These are phyloP conservation scores for Parascedosporium putredinis DNA, from an alignment of 2,329 filamentous ascomycete genomes.

Conservation along the genomic window DNA sequence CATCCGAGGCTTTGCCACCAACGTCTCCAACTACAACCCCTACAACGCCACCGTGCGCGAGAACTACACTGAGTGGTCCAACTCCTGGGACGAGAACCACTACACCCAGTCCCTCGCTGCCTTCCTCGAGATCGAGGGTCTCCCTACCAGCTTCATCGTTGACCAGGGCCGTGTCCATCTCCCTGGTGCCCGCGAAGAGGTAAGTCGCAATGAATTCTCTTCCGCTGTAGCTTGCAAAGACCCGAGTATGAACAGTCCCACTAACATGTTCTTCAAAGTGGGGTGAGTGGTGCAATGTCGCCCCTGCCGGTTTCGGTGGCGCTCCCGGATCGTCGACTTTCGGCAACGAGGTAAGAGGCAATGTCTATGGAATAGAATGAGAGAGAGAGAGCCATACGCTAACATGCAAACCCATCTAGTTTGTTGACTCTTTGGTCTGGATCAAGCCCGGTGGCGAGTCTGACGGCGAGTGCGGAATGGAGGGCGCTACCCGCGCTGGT, in stretches of 20 bases:
- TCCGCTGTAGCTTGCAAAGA: not conserved
- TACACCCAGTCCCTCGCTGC: conserved; percentile 28
- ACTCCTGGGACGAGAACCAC: conserved; percentile 29
- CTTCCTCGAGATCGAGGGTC: conserved; percentile 24
- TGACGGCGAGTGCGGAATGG: conserved; percentile 28
- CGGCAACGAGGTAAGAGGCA: conserved; percentile 18
- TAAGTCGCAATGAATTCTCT: not conserved
- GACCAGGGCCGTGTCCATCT: conserved; percentile 31
- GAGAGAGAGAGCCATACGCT: too few relatives aligned
- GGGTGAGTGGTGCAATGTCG: conserved; percentile 35
- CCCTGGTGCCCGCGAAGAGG: conserved; percentile 21
- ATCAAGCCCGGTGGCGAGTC: conserved; percentile 34
- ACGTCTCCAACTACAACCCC: conserved; percentile 31
- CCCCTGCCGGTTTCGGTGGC: conserved; percentile 27
- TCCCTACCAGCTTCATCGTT: conserved; percentile 33
- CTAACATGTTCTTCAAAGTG: conserved; percentile 16
- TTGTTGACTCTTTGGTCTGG: conserved; percentile 33
- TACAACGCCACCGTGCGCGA: conserved; percentile 27
- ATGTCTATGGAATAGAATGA: too few relatives aligned
- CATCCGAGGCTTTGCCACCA: conserved; percentile 31
- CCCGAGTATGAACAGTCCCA: too few relatives aligned
- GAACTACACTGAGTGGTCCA: conserved; percentile 29
- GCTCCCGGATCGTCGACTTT: conserved; percentile 21
- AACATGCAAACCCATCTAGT: not conserved
- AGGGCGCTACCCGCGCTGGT: conserved; percentile 26